phyloP scores from a whole-genome alignment of 1,284 basidiomycete species.

The Ganoderma boninense region DNA sequence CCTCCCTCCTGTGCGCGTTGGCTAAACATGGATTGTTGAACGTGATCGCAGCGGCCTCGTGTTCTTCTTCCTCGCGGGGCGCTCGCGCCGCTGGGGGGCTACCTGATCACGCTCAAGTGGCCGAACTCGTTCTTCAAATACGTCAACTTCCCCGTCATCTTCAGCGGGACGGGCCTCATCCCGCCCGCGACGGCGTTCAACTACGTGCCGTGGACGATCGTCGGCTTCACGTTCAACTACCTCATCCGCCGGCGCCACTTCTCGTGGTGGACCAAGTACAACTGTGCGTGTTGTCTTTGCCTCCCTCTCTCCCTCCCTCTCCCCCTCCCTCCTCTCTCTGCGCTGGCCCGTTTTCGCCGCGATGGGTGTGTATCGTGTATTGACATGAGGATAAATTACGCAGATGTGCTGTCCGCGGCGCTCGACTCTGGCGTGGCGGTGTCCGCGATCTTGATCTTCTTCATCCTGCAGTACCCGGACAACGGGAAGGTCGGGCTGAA shows the following conservation, averaged over 20 bases:
- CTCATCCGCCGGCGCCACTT: conserved; percentile 58
- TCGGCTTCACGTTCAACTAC: conserved; percentile 64
- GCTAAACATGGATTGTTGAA: not conserved
- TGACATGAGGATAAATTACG: too few relatives aligned
- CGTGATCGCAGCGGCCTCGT: conserved; percentile 41
- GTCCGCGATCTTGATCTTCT: conserved; percentile 68
- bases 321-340: not conserved
- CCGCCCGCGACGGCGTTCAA: conserved; percentile 58
- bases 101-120: conserved; percentile 49
- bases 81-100: conserved; percentile 51
- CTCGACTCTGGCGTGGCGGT: conserved; percentile 70
- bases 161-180: conserved; percentile 59
- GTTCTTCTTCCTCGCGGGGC: conserved; percentile 70
- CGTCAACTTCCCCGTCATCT: conserved; percentile 61
- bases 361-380: too few relatives aligned
- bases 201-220: conserved; percentile 59
- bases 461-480: conserved; percentile 70
- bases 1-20: not conserved
- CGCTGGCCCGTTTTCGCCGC: too few relatives aligned
- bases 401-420: conserved; percentile 64
- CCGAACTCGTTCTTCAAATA: conserved; percentile 55
- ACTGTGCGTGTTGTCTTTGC: conserved; percentile 37
- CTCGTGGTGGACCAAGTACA: conserved; percentile 65
- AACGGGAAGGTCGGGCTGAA: conserved; percentile 66
- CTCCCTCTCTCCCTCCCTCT: not conserved